Conservation (phyloP, 2,329 filamentous ascomycete genomes). For the Monosporascus sp. region DNA sequence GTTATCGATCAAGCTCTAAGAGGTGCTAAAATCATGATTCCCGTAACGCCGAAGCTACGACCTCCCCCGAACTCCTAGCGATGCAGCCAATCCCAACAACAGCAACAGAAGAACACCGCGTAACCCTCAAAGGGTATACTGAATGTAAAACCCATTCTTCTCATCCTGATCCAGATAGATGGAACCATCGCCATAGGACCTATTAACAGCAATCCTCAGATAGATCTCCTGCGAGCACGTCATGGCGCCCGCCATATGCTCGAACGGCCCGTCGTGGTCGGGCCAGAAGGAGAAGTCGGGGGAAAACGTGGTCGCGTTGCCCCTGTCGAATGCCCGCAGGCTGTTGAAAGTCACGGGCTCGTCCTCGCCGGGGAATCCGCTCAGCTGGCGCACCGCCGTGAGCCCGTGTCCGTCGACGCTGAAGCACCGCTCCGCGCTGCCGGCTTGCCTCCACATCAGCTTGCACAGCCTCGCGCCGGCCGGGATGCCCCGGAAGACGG, state of each 20-base stretch:
- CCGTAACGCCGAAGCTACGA: no score
- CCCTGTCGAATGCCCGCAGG: conserved; percentile 17
- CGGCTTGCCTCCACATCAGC: conserved; percentile 29
- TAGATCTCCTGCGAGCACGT: conserved; percentile 23
- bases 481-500: conserved; percentile 29
- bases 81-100: conserved; percentile 4
- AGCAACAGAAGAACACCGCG: no score
- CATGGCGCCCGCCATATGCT: conserved; percentile 18
- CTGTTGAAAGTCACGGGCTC: conserved; percentile 16
- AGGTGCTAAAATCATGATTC: background rate
- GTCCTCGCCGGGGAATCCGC: conserved; percentile 16
- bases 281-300: conserved; percentile 28
- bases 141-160: conserved; percentile 22
- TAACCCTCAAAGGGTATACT: conserved; percentile 4
- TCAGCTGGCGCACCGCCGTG: conserved; percentile 16
- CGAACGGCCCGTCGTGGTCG: conserved; percentile 1
- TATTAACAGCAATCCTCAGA: conserved; percentile 18
- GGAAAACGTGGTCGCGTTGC: conserved; percentile 8
- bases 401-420: conserved; percentile 27
- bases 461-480: conserved; percentile 19
- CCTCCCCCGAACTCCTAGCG: no score
- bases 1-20: no score
- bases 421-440: conserved; percentile 31
- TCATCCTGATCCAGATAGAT: conserved; percentile 27
- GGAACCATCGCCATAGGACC: conserved; percentile 15